Conservation (phyloP, 2,329 filamentous ascomycete species). For the Shiraia sp. region DNA sequence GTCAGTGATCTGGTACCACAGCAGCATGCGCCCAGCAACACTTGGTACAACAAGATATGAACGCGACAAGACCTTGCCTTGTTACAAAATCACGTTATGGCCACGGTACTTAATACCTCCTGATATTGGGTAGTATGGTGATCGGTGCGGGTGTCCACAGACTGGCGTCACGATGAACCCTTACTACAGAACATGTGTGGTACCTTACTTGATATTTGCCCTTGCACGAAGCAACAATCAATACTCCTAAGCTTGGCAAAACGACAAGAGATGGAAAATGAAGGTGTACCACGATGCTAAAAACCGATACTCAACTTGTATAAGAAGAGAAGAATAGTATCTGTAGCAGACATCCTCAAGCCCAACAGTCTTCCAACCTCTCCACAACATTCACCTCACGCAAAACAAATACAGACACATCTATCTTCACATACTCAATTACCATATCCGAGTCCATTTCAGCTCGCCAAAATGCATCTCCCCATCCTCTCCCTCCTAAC, state of each 20-base stretch:
- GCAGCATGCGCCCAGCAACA: constrained; percentile 7
- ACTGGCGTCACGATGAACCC: constrained; percentile 7
- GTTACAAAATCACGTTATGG: constrained; percentile 2
- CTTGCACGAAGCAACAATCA: constrained; percentile 15
- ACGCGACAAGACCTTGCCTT: constrained; percentile 14
- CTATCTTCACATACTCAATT: no score
- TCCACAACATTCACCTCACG: neutral
- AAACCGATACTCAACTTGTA: constrained; percentile 2
- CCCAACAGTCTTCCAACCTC: neutral
- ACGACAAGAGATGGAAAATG: neutral
- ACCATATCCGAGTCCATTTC: no score
- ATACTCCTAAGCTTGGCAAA: constrained; percentile 3
- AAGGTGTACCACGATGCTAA: constrained; percentile 1
- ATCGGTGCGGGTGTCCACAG: constrained; percentile 6
- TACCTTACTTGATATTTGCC: constrained; percentile 16
- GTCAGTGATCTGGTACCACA: constrained; percentile 14
- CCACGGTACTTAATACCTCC: neutral
- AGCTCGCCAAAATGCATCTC: constrained; percentile 9
- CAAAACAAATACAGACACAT: no score
- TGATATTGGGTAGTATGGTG: constrained; percentile 1
- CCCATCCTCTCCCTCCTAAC: constrained; percentile 14
- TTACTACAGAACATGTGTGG: constrained; percentile 2
- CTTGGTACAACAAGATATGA: constrained; percentile 13
- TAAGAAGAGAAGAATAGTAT: constrained; percentile 9
- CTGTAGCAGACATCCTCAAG: neutral